phyloP scores from a whole-genome alignment of 2,329 filamentous ascomycete genomes.

The Leptosphaerulina australis region DNA sequence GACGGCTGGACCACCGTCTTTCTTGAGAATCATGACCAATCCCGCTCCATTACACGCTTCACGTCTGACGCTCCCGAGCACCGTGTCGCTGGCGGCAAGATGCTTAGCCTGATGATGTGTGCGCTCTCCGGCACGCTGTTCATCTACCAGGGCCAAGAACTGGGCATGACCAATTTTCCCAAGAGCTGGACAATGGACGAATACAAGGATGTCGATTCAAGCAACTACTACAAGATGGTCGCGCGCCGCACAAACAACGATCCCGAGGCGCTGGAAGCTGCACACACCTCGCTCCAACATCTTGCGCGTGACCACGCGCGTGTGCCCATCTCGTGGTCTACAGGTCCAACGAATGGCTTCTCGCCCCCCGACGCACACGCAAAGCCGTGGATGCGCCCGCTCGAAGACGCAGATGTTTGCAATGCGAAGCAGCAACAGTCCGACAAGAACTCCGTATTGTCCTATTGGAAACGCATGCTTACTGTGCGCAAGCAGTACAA shows the following conservation, averaged over 20 bases:
- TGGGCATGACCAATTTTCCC: constrained; percentile 59
- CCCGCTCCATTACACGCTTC: constrained; percentile 57
- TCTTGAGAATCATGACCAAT: constrained; percentile 61
- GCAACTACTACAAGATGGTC: constrained; percentile 58
- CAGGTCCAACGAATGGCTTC: constrained; percentile 65
- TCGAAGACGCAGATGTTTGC: constrained; percentile 60
- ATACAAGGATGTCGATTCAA: constrained; percentile 60
- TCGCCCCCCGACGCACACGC: constrained; percentile 52
- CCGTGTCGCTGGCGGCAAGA: constrained; percentile 55
- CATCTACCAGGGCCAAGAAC: constrained; percentile 59
- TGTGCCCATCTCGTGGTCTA: constrained; percentile 72
- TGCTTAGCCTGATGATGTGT: constrained; percentile 56
- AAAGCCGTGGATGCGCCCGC: constrained; percentile 66
- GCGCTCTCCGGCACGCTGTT: constrained; percentile 58
- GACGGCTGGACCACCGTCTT: constrained; percentile 58
- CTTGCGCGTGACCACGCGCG: constrained; percentile 70
- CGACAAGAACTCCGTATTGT: constrained; percentile 57
- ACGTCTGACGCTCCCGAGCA: constrained; percentile 55
- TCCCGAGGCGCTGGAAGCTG: constrained; percentile 51
- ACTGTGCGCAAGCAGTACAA: constrained; percentile 61
- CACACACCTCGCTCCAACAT: constrained; percentile 60
- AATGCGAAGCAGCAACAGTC: constrained; percentile 63
- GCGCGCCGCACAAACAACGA: constrained; percentile 35
- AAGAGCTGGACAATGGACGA: constrained; percentile 53
- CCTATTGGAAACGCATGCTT: constrained; percentile 66